A percentile compares a stretch with the other conserved stretches of the same genome.
These are phyloP conservation scores for Metschnikowia kofuensis DNA, from an alignment of 805 yeast species.

Conservation along the genomic window DNA sequence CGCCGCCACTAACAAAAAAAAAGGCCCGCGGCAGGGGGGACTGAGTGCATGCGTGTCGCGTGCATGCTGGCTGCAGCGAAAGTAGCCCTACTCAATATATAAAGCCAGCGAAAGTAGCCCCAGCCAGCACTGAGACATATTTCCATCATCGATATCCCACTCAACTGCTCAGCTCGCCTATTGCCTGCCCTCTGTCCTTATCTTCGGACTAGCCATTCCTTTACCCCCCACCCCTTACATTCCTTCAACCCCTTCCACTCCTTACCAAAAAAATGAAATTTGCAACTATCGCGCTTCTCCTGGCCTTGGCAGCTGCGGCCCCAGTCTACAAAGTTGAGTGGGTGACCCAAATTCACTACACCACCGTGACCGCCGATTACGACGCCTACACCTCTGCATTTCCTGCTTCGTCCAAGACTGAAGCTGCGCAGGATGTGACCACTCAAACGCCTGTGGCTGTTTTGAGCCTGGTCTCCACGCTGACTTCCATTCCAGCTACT, in stretches of 20 bases:
- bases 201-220: slow-evolving; percentile 8
- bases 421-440: no score
- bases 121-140: background rate
- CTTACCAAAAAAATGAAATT: slow-evolving; percentile 10
- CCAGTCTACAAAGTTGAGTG: slow-evolving; percentile 12
- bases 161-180: no score
- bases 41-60: background rate
- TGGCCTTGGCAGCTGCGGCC: slow-evolving; percentile 12
- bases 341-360: slow-evolving; percentile 15
- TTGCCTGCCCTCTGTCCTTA: no score
- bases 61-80: background rate
- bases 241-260: slow-evolving; percentile 4
- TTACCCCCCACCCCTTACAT: slow-evolving; percentile 5
- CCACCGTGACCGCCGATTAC: slow-evolving; percentile 10
- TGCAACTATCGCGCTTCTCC: slow-evolving; percentile 8
- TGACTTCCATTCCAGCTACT: no score
- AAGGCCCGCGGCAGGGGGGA: background rate
- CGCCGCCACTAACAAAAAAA: no score
- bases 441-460: no score
- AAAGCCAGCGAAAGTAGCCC: background rate
- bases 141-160: background rate
- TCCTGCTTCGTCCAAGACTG: no score
- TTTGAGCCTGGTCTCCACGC: no score
- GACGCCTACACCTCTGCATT: background rate
- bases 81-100: background rate